Conservation (phyloP, 345 rosid species). For the Eucalyptus shirleyi region DNA sequence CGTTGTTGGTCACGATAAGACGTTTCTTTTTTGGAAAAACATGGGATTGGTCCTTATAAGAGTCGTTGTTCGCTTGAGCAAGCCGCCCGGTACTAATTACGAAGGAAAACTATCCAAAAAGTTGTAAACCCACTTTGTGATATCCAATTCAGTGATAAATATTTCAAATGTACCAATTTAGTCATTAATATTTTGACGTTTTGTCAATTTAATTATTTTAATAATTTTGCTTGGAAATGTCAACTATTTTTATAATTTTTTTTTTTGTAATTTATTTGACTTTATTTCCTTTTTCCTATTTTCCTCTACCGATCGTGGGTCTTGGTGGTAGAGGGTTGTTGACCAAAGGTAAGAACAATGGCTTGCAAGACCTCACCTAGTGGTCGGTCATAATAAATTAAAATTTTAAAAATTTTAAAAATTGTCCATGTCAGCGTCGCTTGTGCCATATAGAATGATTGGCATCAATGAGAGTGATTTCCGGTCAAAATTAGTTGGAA, state of each 20-base stretch:
- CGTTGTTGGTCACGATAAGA: neutral
- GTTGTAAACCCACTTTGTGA: too few relatives aligned
- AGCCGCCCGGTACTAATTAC: too few relatives aligned
- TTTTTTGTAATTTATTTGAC: neutral
- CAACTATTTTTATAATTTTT: neutral
- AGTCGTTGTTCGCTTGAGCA: neutral
- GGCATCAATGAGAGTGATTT: fast-evolving
- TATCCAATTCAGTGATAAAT: neutral
- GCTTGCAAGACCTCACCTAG: neutral
- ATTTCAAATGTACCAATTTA: neutral
- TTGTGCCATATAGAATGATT: fast-evolving
- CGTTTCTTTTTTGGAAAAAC: neutral
- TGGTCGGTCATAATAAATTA: neutral
- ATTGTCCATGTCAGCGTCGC: neutral
- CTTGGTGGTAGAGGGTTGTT: neutral
- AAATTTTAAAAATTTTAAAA: neutral
- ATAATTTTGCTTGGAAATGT: neutral
- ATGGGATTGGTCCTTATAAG: neutral
- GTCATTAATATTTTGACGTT: neutral
- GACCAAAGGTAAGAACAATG: neutral
- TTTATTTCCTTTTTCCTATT: neutral
- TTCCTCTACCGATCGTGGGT: neutral
- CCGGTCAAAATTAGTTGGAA: neutral
- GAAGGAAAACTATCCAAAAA: too few relatives aligned
- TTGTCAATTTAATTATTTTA: neutral